phyloP scores from a whole-genome alignment of 2,329 filamentous ascomycete species.

The Phialocephala subalpina region DNA sequence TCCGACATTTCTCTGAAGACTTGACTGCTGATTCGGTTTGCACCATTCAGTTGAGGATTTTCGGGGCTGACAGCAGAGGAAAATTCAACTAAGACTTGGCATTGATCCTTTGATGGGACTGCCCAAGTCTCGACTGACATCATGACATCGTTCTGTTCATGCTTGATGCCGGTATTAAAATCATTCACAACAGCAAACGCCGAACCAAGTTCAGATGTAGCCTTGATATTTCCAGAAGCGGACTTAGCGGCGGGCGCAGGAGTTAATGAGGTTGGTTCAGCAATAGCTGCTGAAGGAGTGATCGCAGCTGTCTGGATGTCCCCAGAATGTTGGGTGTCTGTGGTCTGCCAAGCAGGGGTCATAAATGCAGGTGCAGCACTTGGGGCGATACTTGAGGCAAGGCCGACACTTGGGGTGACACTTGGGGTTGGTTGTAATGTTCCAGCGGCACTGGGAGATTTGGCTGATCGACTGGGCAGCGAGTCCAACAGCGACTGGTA shows the following conservation, averaged over 20 bases:
- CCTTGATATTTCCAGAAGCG: neutral
- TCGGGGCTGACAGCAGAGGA: neutral
- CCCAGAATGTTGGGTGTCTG: neutral
- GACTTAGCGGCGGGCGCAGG: neutral
- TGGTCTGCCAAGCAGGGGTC: neutral
- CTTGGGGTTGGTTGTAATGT: neutral
- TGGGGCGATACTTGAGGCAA: no score
- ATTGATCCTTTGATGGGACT: neutral
- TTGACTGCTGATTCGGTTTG: conserved; percentile 23
- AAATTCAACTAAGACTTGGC: neutral
- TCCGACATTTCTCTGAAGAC: conserved; percentile 20
- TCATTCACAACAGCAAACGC: neutral
- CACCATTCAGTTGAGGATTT: neutral
- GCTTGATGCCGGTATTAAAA: no score
- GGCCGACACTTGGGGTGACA: no score
- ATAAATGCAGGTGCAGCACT: neutral
- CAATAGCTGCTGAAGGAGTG: neutral
- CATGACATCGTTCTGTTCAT: conserved; percentile 3
- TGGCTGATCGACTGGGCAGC: neutral
- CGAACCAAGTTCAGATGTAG: neutral
- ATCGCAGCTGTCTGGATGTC: neutral
- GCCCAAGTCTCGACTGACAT: neutral
- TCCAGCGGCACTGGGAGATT: neutral
- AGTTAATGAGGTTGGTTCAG: neutral
- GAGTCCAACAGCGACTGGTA: neutral